Conservation (phyloP, 345 rosid genomes). For the Salix purpurea region DNA sequence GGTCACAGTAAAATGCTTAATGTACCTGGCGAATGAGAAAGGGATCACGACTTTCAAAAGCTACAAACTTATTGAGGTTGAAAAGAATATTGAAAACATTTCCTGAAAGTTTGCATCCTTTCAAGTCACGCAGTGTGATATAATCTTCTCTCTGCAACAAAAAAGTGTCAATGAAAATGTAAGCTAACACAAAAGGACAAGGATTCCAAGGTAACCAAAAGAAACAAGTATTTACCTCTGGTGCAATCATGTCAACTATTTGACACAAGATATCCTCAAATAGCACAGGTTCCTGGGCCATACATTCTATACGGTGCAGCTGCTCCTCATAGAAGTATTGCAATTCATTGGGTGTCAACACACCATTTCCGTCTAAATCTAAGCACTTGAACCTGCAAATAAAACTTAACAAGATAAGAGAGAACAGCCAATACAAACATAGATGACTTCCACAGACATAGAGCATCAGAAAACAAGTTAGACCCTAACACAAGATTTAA, state of each 20-base stretch:
- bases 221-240: slow-evolving; percentile 16
- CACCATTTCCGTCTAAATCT: slow-evolving; percentile 30
- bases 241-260: slow-evolving; percentile 31
- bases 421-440: neutral
- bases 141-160: slow-evolving; percentile 21
- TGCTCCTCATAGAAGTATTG: slow-evolving; percentile 34
- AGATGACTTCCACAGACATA: neutral
- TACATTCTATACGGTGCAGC: slow-evolving; percentile 34
- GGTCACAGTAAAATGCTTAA: neutral
- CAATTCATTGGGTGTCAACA: slow-evolving; percentile 23
- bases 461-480: neutral
- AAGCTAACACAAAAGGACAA: neutral
- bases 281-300: slow-evolving; percentile 30
- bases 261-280: slow-evolving; percentile 33
- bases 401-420: neutral
- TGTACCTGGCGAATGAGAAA: slow-evolving; percentile 31
- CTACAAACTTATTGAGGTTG: slow-evolving; percentile 30
- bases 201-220: neutral
- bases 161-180: neutral
- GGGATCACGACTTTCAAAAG: slow-evolving; percentile 33
- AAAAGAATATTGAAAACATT: slow-evolving; percentile 29
- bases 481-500: neutral
- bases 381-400: slow-evolving; percentile 30
- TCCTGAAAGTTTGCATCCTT: slow-evolving; percentile 27
- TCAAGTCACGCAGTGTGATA: slow-evolving; percentile 29